Percentiles rank a stretch among this genome's conserved stretches.
These are phyloP conservation scores for Lipomyces lipofer DNA, from an alignment of 805 yeast species.

Conservation along the genomic window DNA sequence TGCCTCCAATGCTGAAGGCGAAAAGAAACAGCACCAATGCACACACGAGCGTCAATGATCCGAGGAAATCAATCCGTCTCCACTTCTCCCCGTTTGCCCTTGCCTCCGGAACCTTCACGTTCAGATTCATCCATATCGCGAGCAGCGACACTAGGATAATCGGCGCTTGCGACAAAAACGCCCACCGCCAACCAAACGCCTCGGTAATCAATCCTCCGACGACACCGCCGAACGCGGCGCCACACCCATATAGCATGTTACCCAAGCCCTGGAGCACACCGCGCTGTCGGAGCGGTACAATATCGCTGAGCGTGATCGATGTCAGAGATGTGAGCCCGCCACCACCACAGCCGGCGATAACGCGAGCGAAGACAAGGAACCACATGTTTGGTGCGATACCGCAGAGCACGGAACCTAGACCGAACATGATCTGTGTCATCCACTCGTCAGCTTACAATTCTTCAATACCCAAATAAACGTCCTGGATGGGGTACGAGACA, in stretches of 20 bases:
- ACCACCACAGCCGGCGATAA: constrained; percentile 87
- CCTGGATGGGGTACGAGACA: too few species aligned
- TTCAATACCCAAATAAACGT: constrained; percentile 50
- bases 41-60: constrained; percentile 59
- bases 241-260: constrained; percentile 73
- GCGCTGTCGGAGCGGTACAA: constrained; percentile 70
- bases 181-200: constrained; percentile 63
- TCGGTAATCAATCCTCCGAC: constrained; percentile 56
- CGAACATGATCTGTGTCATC: constrained; percentile 42
- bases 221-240: constrained; percentile 71
- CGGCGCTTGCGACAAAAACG: constrained; percentile 46
- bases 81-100: constrained; percentile 49
- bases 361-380: constrained; percentile 45
- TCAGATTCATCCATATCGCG: constrained; percentile 37
- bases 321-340: constrained; percentile 79
- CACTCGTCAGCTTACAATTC: not conserved
- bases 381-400: constrained; percentile 48
- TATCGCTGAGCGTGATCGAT: constrained; percentile 73
- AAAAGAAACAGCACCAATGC: constrained; percentile 58
- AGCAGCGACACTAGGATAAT: constrained; percentile 42
- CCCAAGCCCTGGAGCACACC: constrained; percentile 83
- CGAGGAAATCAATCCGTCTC: constrained; percentile 63
- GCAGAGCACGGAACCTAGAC: constrained; percentile 52
- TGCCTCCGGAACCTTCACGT: constrained; percentile 33
- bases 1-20: constrained; percentile 68